Evolutionary conservation across 257 asterid species (phyloP), one percentile per base, ranked within the genome.

Genomic region (Galeopsis tetrahit): DNA sequence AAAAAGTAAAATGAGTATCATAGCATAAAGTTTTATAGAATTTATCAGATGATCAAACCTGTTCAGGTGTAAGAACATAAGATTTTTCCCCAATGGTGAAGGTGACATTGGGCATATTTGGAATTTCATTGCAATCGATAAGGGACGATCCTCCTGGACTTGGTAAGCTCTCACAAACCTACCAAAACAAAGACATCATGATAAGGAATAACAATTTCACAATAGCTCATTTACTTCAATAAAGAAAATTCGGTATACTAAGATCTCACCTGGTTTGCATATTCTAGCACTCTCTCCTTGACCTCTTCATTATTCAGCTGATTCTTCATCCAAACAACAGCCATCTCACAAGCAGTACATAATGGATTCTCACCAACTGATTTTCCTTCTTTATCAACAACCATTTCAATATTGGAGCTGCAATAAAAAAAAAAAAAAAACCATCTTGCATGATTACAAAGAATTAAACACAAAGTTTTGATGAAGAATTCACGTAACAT

Each of bases 291-390:
- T 80, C 58, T 80, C 53, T 91, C 97, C 82, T 94, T 94, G 1
- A 84, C 89, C 52, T 71, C 83, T 11, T 83, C 66, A 32, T 91
- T 75, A 15, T 75, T 85, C 42, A 95, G 88, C 78, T 91, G 93
- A 87, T 83, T 95, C 72, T 82, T 90, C 81, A 95, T 89, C 99
- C 98, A 95, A 51, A 89, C 88, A 58, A 95, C 98, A 6, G 98
- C 95, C 99, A 95, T 85, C 82, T 95, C 87, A 75, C 99, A 95
- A 63, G 89, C 97, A 65, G 84, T 59, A 64, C 99, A 95, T 67
- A 91, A 2, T 6, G 97, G 82, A 40, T 75, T 64, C 4, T 83
- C 84, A 5, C 87, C 87, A 34, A 68, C 78, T 4, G 91, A 75
- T 67, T 70, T 77, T 59, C 76, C 86, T 43, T 76, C 86, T 74